A percentile compares a stretch with the other conserved stretches of the same genome.
Evolutionary conservation across 2,329 filamentous ascomycete species (phyloP).

Genomic region (Trichoderma lentiforme): DNA sequence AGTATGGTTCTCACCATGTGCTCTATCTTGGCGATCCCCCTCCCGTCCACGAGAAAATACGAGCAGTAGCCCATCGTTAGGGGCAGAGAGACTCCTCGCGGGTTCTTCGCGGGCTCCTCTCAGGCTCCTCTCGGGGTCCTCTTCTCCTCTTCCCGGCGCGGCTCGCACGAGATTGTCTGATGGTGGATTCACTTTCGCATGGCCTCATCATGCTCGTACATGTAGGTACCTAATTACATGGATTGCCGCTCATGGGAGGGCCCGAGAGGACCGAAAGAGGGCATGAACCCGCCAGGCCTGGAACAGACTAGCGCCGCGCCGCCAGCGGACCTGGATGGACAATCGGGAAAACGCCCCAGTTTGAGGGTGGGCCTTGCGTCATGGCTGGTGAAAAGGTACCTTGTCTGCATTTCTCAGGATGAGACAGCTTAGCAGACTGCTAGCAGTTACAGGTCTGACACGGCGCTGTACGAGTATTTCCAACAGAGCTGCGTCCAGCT

Average conservation of each 20-base stretch:
- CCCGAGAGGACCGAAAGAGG: neutral
- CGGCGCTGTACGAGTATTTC: neutral
- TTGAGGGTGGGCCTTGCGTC: neutral
- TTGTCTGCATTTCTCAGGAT: neutral
- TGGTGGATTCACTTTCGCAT: neutral
- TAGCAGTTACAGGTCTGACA: neutral
- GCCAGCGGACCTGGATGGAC: neutral
- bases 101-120: neutral
- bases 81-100: neutral
- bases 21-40: neutral
- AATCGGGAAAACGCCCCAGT: conserved; percentile 5
- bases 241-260: neutral
- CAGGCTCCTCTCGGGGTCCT: neutral
- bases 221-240: neutral
- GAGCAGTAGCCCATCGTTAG: neutral
- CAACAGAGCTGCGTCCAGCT: neutral
- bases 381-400: neutral
- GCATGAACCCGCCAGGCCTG: neutral
- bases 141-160: neutral
- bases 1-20: neutral
- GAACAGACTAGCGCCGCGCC: neutral
- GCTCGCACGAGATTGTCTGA: neutral
- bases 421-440: neutral
- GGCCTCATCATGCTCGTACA: neutral
- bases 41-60: neutral